Conservation (phyloP, 257 asterid genomes). For the Plantago elongata region DNA sequence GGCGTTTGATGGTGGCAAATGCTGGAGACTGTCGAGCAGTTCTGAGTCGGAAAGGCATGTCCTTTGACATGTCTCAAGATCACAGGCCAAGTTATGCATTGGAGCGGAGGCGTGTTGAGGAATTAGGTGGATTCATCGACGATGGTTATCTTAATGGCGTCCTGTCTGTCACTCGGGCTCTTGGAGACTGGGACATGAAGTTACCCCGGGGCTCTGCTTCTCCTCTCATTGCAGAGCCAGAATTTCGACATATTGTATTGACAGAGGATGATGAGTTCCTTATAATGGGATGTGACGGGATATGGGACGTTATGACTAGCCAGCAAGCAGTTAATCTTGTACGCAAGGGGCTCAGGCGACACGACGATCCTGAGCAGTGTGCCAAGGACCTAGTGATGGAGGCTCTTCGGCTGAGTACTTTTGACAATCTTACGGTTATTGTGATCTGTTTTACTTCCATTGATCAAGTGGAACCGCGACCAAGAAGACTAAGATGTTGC, state of each 20-base stretch:
- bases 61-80: constrained; percentile 79
- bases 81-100: constrained; percentile 51
- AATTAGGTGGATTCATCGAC: constrained; percentile 68
- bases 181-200: constrained; percentile 95
- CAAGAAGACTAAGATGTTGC: constrained; percentile 46
- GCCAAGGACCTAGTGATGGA: constrained; percentile 83
- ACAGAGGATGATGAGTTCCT: constrained; percentile 80
- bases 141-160: constrained; percentile 75
- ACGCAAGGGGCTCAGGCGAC: constrained; percentile 59
- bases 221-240: constrained; percentile 85
- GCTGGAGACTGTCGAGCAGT: constrained; percentile 89
- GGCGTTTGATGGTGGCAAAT: constrained; percentile 79
- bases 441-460: constrained; percentile 50
- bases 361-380: constrained; percentile 78
- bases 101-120: constrained; percentile 67
- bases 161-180: constrained; percentile 67
- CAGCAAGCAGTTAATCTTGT: constrained; percentile 77
- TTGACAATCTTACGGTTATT: constrained; percentile 69
- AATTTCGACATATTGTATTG: constrained; percentile 44
- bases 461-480: constrained; percentile 44
- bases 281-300: constrained; percentile 79
- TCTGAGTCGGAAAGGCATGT: constrained; percentile 73
- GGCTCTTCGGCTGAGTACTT: constrained; percentile 67
- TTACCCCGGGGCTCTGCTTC: constrained; percentile 63
- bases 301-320: constrained; percentile 82